Percentiles rank a stretch among this genome's conserved stretches.
These are phyloP conservation scores for Hypocreales sp. DNA, from an alignment of 2,329 filamentous ascomycete genomes.

Conservation along the genomic window DNA sequence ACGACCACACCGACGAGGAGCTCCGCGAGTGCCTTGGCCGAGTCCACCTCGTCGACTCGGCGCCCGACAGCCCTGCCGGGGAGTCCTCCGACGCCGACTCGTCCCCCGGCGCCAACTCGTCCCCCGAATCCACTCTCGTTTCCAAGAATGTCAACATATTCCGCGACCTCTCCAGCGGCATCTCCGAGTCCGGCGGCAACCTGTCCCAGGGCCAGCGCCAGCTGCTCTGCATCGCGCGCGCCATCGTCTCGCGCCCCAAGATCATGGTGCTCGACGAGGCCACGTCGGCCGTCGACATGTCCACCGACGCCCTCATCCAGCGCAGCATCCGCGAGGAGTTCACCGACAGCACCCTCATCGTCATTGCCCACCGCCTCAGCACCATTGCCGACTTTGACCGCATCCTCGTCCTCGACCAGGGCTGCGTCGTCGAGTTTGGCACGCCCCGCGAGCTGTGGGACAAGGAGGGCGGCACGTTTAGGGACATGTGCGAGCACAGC, in stretches of 20 bases:
- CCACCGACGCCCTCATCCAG: conserved; percentile 60
- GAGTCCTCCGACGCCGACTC: conserved; percentile 24
- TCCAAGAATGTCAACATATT: conserved; percentile 50
- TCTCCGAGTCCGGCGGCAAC: conserved; percentile 60
- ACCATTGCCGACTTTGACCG: conserved; percentile 66
- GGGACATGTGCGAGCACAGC: conserved; percentile 46
- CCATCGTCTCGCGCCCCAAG: conserved; percentile 55
- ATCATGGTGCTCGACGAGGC: conserved; percentile 73
- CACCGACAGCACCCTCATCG: conserved; percentile 49
- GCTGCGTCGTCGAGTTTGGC: conserved; percentile 52
- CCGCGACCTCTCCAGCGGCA: conserved; percentile 41
- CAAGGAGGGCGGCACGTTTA: conserved; percentile 36
- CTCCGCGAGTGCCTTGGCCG: conserved; percentile 54
- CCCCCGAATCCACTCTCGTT: conserved; percentile 13
- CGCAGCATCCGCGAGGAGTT: conserved; percentile 59
- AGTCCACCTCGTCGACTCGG: conserved; percentile 47
- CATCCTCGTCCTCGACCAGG: conserved; percentile 56
- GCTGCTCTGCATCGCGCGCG: conserved; percentile 58
- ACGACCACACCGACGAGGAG: conserved; percentile 51
- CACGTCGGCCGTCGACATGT: conserved; percentile 65
- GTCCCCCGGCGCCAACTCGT: conserved; percentile 17
- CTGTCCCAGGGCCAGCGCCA: conserved; percentile 64
- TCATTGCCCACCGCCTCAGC: conserved; percentile 62
- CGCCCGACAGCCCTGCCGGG: too few relatives aligned
- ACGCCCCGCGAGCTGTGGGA: conserved; percentile 46